These are phyloP conservation scores for Eragrostis nindensis DNA, from an alignment of 176 grass and related monocot species.

Conservation along the genomic window DNA sequence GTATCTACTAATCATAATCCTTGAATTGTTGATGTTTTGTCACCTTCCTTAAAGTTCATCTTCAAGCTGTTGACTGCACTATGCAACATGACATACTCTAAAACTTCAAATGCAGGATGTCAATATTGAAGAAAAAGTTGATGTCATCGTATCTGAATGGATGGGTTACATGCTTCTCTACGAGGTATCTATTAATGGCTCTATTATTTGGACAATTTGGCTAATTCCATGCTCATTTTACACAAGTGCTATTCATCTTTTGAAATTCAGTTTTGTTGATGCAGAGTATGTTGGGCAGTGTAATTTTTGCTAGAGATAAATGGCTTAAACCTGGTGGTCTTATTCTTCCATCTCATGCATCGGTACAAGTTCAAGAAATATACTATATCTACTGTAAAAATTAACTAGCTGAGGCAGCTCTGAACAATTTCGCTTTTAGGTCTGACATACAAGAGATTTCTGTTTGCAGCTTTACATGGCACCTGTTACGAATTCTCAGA, in stretches of 20 bases:
- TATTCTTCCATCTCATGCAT: slow-evolving; percentile 97
- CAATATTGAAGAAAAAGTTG: slow-evolving; percentile 89
- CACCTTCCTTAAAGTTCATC: slow-evolving; percentile 22
- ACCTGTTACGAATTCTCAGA: slow-evolving; percentile 80
- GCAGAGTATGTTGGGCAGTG: slow-evolving; percentile 93
- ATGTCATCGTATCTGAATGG: slow-evolving; percentile 99
- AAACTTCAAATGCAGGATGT: slow-evolving; percentile 70
- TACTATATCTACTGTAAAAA: slow-evolving; percentile 30
- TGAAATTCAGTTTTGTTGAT: slow-evolving; percentile 38
- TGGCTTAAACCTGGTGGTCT: slow-evolving; percentile 96
- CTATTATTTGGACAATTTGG: slow-evolving; percentile 23
- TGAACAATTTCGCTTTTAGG: slow-evolving; percentile 43
- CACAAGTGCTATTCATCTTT: slow-evolving; percentile 19
- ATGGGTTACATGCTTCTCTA: slow-evolving; percentile 98
- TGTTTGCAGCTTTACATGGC: slow-evolving; percentile 93
- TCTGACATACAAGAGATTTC: slow-evolving; percentile 26
- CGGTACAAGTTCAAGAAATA: slow-evolving; percentile 51
- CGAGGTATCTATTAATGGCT: slow-evolving; percentile 63
- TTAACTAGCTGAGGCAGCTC: slow-evolving; percentile 25
- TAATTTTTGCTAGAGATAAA: slow-evolving; percentile 99
- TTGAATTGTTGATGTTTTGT: slow-evolving; percentile 3
- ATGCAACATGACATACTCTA: slow-evolving; percentile 2
- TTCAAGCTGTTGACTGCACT: slow-evolving; percentile 16
- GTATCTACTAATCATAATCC: not conserved
- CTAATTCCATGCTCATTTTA: slow-evolving; percentile 12